phyloP scores from a whole-genome alignment of 306 rosid genomes.

The Neltuma alba region DNA sequence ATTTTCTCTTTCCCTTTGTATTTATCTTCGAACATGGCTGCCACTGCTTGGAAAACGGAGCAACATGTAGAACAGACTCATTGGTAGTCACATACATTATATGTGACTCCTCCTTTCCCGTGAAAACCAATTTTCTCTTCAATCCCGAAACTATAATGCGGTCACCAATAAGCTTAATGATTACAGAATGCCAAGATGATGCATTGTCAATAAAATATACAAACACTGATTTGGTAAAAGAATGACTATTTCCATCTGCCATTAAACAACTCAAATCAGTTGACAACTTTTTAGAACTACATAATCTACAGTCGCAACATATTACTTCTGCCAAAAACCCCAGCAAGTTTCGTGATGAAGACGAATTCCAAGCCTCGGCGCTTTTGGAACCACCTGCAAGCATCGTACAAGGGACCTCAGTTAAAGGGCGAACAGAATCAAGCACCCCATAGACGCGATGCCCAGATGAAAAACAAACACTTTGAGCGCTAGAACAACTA shows the following conservation, averaged over 20 bases:
- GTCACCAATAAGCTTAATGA: constrained; percentile 60
- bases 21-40: constrained; percentile 17
- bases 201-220: constrained; percentile 70
- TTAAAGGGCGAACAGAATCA: constrained; percentile 62
- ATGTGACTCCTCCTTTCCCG: constrained; percentile 59
- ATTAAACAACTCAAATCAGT: constrained; percentile 32
- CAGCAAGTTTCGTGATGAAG: constrained; percentile 34
- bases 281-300: constrained; percentile 45
- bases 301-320: constrained; percentile 65
- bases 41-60: constrained; percentile 40
- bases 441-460: constrained; percentile 53
- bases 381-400: constrained; percentile 27
- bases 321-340: constrained; percentile 66
- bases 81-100: constrained; percentile 71
- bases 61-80: constrained; percentile 50
- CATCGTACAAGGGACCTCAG: constrained; percentile 54
- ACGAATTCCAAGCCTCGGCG: constrained; percentile 26
- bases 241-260: constrained; percentile 46
- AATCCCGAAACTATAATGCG: constrained; percentile 52
- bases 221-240: constrained; percentile 49
- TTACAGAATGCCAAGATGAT: constrained; percentile 73
- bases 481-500: constrained; percentile 20
- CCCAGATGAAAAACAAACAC: constrained; percentile 37
- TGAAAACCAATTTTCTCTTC: constrained; percentile 66
- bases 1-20: constrained; percentile 61